Base-by-base conservation (phyloP, 192 early-diverging fungal genomes). In the Entomortierella beljakovae region DNA sequence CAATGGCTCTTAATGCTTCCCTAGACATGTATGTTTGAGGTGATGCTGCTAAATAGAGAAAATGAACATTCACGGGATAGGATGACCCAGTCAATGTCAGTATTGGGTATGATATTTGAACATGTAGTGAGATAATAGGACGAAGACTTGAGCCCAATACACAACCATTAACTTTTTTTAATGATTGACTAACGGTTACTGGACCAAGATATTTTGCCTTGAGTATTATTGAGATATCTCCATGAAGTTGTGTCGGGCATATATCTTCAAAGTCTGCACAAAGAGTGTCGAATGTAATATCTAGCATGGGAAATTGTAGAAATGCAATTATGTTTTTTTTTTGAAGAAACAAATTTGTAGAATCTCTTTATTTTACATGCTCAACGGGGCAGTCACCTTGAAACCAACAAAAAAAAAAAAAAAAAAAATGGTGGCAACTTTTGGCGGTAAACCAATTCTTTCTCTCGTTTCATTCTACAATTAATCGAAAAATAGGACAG, bases 201-300 rank as follows among this genome's bases (percentile, higher is more conserved):
- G 57, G 42, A 11, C 60, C 46, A 4, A 73, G 48, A 32, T 65
- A 73, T 9, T 37, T 16, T 20, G 16, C 0, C 0, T 38, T 34
- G 8, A 73, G 48, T 22, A 33, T 7, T 25, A 43, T 6, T 0
- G 56, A 65, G 23, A 52, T 38, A 8, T 42, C 35, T 1, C 56
- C 62, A 8, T 42, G 23, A 8, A 73, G 62, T 33, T 73, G 56
- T 9, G 61, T 52, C 3, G 55, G 6, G 13, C n/a, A 8, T 16
- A 64, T 34, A 37, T 73, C 70, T 38, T 73, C 62, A 64, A 59
- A 73, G 42, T 73, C 62, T 9, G 46, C 68, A n/a, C 68, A 70
- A 0, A 70, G 29, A 1, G n/a, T 33, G 32, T 70, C 62, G 11
- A 71, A 71, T 15, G 11, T 11, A 9, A 35, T 23, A 0, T 51